These are phyloP conservation scores for Coffea canephora DNA, from an alignment of 257 asterid genomes.

Conservation along the genomic window DNA sequence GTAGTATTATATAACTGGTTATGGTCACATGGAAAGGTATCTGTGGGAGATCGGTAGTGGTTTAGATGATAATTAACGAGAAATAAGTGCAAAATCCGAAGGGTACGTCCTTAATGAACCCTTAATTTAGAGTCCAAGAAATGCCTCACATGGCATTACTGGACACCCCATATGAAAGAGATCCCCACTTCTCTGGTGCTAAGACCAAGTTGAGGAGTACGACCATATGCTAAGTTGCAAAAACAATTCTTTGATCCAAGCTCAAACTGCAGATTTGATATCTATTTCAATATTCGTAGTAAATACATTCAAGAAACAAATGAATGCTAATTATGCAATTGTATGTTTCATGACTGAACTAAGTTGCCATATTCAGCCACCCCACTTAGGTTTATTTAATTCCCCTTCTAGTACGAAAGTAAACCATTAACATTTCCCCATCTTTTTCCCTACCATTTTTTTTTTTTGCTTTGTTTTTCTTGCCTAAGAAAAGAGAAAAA, in stretches of 20 bases:
- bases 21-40: slow-evolving; percentile 26
- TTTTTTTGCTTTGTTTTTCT: too few relatives aligned
- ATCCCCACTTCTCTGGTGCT: slow-evolving; percentile 23
- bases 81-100: slow-evolving; percentile 1
- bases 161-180: slow-evolving; percentile 26
- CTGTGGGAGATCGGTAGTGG: slow-evolving; percentile 1
- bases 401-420: too few relatives aligned
- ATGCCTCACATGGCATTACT: slow-evolving; percentile 30
- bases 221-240: slow-evolving; percentile 15
- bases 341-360: not conserved
- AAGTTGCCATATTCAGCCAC: too few relatives aligned
- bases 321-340: not conserved
- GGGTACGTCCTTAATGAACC: slow-evolving; percentile 1
- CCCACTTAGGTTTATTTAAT: too few relatives aligned
- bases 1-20: not conserved
- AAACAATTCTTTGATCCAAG: not conserved
- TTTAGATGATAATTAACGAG: slow-evolving; percentile 4
- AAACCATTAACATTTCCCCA: too few relatives aligned
- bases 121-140: slow-evolving; percentile 16
- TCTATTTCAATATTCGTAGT: not conserved
- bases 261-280: not conserved
- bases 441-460: too few relatives aligned
- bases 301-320: not conserved
- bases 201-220: slow-evolving; percentile 9
- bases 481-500: too few relatives aligned